Conservation (phyloP, 176 grass and related monocot genomes). For the Zea luxurians region DNA sequence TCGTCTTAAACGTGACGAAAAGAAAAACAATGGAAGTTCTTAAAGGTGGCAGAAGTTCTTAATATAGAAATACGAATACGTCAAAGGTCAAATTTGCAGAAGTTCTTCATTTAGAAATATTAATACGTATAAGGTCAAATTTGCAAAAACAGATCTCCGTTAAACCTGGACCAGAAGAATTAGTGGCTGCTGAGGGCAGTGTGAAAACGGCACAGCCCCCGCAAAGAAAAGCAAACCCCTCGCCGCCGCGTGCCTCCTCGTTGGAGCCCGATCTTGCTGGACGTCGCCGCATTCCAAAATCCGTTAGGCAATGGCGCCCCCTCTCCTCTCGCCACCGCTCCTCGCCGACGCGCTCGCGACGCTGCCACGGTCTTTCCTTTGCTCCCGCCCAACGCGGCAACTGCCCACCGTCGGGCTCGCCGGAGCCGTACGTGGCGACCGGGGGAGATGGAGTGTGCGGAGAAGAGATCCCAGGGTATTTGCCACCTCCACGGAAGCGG, state of each 20-base stretch:
- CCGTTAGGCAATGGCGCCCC: background rate
- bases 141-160: background rate
- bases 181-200: slow-evolving; percentile 10
- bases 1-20: background rate
- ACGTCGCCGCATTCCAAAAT: background rate
- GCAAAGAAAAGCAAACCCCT: slow-evolving; percentile 19
- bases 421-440: background rate
- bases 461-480: slow-evolving; percentile 21
- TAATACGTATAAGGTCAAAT: rapidly evolving
- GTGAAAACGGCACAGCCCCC: slow-evolving; percentile 15
- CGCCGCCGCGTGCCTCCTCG: slow-evolving; percentile 5
- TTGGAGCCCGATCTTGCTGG: background rate
- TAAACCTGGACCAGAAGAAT: slow-evolving; percentile 31
- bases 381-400: slow-evolving; percentile 28
- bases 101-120: background rate
- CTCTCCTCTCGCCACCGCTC: slow-evolving; percentile 23
- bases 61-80: background rate
- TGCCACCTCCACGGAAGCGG: slow-evolving; percentile 41
- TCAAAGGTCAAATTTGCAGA: background rate
- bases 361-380: slow-evolving; percentile 13
- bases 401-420: slow-evolving; percentile 7
- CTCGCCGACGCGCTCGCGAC: slow-evolving; percentile 8
- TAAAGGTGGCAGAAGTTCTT: background rate
- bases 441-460: background rate
- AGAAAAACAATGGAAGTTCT: background rate